A percentile compares a stretch with the other conserved stretches of the same genome.
These are phyloP conservation scores for Aureobasidium sp. DNA, from an alignment of 2,329 filamentous ascomycete genomes.

Conservation along the genomic window DNA sequence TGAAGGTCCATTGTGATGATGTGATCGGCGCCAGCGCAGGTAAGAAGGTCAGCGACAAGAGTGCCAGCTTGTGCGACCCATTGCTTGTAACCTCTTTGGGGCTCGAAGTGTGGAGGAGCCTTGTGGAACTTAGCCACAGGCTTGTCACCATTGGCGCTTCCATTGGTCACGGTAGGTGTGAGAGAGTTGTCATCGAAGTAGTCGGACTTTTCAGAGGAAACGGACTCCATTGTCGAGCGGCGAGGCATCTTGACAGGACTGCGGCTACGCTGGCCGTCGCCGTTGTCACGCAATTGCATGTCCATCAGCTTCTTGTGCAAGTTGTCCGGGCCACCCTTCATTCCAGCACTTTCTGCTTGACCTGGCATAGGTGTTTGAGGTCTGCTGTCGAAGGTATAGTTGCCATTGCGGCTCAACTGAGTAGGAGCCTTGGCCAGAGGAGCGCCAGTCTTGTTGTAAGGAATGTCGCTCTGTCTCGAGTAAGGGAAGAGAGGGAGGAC, in stretches of 20 bases:
- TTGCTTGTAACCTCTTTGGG: conserved; percentile 91
- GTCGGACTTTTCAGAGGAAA: conserved; percentile 22
- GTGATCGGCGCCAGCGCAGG: conserved; percentile 91
- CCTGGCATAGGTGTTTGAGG: conserved; percentile 76
- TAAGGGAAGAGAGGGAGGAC: conserved; percentile 95
- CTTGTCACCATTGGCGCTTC: conserved; percentile 54
- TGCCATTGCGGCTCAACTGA: conserved; percentile 43
- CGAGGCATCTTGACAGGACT: conserved; percentile 9
- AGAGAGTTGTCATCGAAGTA: conserved; percentile 16
- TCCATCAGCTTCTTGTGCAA: conserved; percentile 67
- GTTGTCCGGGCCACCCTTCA: conserved; percentile 59
- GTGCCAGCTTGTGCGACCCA: conserved; percentile 98
- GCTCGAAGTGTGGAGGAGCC: conserved; percentile 53
- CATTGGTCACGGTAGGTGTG: conserved; percentile 13
- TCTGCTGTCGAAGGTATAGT: conserved; percentile 82
- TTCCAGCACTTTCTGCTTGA: conserved; percentile 55
- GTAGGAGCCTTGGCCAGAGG: conserved; percentile 64
- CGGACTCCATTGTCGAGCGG: conserved; percentile 22
- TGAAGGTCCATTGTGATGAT: conserved; percentile 97
- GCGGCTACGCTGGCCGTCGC: conserved; percentile 8
- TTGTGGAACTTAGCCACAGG: conserved; percentile 39
- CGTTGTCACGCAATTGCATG: conserved; percentile 49
- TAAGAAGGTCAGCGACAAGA: conserved; percentile 85
- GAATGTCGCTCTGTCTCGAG: conserved; percentile 89
- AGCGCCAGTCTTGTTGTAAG: conserved; percentile 91